phyloP scores from a whole-genome alignment of 2,329 filamentous ascomycete genomes.

The Cladosporium phlei region DNA sequence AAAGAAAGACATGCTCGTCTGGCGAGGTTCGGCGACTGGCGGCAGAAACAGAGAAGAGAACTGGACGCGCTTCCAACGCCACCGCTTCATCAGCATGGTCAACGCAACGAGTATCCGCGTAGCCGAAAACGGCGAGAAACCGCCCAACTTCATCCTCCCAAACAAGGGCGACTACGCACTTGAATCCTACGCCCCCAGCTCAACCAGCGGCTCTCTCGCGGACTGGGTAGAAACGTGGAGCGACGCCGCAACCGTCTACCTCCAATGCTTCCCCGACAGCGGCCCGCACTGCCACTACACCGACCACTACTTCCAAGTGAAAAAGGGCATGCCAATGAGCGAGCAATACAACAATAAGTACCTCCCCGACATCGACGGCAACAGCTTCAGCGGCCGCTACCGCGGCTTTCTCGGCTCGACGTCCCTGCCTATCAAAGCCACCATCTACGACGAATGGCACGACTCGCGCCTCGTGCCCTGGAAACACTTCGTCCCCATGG shows the following conservation, averaged over 20 bases:
- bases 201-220: slow-evolving; percentile 26
- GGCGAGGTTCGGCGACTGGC: slow-evolving; percentile 47
- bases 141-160: slow-evolving; percentile 39
- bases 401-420: slow-evolving; percentile 60
- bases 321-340: slow-evolving; percentile 31
- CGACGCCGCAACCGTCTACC: slow-evolving; percentile 41
- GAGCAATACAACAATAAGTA: slow-evolving; percentile 57
- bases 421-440: slow-evolving; percentile 70
- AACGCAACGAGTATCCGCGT: slow-evolving; percentile 57
- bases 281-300: slow-evolving; percentile 45
- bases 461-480: slow-evolving; percentile 64
- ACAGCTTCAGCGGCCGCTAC: slow-evolving; percentile 41
- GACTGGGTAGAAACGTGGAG: slow-evolving; percentile 38
- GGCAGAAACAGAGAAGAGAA: slow-evolving; percentile 49
- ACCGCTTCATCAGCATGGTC: slow-evolving; percentile 69
- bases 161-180: slow-evolving; percentile 36
- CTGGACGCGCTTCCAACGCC: slow-evolving; percentile 70
- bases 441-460: slow-evolving; percentile 77
- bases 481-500: slow-evolving; percentile 78
- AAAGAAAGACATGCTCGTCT: slow-evolving; percentile 41
- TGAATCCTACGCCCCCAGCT: slow-evolving; percentile 17
- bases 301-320: slow-evolving; percentile 36
- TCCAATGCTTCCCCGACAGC: slow-evolving; percentile 40
- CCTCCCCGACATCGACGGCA: slow-evolving; percentile 72
- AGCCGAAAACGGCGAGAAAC: slow-evolving; percentile 41